These are phyloP conservation scores for Aspergillus diversus DNA, from an alignment of 495 filamentous ascomycete species.

Conservation along the genomic window DNA sequence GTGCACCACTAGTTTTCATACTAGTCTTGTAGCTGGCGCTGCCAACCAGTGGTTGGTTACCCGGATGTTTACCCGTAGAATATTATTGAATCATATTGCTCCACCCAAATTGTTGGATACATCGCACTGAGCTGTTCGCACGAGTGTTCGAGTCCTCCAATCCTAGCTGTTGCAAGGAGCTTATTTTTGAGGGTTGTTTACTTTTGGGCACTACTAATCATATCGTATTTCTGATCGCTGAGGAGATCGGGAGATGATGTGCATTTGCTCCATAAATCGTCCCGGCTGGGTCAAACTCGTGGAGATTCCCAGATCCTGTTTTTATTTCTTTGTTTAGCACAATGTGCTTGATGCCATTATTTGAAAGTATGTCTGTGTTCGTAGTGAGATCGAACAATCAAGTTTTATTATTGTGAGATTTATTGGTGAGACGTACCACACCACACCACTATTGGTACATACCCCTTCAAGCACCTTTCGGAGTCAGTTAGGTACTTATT, in stretches of 20 bases:
- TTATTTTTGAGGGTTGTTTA: neutral
- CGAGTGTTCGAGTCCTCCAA: neutral
- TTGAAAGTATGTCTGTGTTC: no score
- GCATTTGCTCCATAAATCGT: neutral
- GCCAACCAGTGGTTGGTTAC: constrained; percentile 6
- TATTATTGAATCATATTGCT: neutral
- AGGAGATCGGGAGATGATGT: neutral
- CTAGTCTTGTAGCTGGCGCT: neutral
- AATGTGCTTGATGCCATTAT: no score
- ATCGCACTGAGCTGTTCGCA: neutral
- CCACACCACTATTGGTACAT: neutral
- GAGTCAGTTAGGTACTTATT: neutral
- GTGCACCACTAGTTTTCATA: neutral
- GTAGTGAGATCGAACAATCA: neutral
- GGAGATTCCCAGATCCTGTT: neutral
- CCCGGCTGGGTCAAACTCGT: neutral
- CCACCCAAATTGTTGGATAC: constrained; percentile 4
- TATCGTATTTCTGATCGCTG: neutral
- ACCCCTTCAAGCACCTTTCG: neutral
- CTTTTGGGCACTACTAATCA: neutral
- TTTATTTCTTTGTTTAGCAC: neutral
- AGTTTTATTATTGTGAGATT: neutral
- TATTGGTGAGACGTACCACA: neutral
- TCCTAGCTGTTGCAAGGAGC: neutral
- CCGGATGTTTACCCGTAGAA: constrained; percentile 7